phyloP scores from a whole-genome alignment of 306 rosid species.

The Prunus persica region Prunus_persica_NCBIv2 NC_034013.1:16604501-16605000 shows the following conservation, averaged over 20 bases:
- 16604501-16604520: not conserved
- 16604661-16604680: too few relatives aligned
- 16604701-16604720: too few relatives aligned
- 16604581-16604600: not conserved
- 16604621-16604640: not conserved
- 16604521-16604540: not conserved
- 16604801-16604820: too few relatives aligned
- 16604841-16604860: not conserved
- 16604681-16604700: too few relatives aligned
- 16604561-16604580: not conserved
- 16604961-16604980: not conserved
- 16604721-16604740: too few relatives aligned
- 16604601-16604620: not conserved
- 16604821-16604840: not conserved
- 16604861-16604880: not conserved
- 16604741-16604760: too few relatives aligned
- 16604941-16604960: not conserved
- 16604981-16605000: not conserved
- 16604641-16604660: not conserved
- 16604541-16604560: too few relatives aligned
- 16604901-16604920: not conserved
- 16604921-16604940: not conserved
- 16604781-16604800: too few relatives aligned
- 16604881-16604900: not conserved
- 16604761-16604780: too few relatives aligned